Percentiles rank a stretch among this genome's conserved stretches.
Evolutionary conservation across 176 grass and related monocot genomes (phyloP).

Genomic region (Aegilops bicornis): DNA sequence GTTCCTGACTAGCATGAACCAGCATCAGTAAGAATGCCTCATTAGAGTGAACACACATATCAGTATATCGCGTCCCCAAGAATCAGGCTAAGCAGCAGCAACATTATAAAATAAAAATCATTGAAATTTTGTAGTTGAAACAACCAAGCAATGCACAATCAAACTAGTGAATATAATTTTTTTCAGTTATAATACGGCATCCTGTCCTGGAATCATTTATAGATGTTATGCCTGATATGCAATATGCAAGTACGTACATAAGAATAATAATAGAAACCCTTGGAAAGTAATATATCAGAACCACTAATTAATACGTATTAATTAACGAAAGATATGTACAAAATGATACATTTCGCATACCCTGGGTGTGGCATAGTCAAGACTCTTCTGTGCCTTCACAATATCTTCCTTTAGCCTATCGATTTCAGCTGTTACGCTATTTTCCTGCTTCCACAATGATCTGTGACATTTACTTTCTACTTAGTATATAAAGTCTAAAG

Average conservation of each 20-base stretch:
- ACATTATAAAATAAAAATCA: too few relatives aligned
- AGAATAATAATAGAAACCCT: not conserved
- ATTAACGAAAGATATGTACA: not conserved
- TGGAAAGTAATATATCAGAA: not conserved
- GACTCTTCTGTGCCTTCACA: conserved; percentile 72
- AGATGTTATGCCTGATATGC: not conserved
- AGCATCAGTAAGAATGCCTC: too few relatives aligned
- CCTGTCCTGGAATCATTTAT: conserved; percentile 3
- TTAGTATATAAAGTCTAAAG: conserved; percentile 36
- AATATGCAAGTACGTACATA: not conserved
- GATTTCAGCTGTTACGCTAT: conserved; percentile 66
- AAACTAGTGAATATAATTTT: not conserved
- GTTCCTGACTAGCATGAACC: too few relatives aligned
- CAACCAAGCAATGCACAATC: not conserved
- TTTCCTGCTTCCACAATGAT: conserved; percentile 83
- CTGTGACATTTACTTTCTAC: conserved; percentile 46
- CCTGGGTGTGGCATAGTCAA: conserved; percentile 79
- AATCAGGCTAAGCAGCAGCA: too few relatives aligned
- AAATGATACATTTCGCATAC: conserved; percentile 37
- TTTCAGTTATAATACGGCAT: not conserved
- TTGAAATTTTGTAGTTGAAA: not conserved
- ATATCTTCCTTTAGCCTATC: conserved; percentile 67
- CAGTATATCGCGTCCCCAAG: too few relatives aligned
- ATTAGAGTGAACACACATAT: too few relatives aligned
- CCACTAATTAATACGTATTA: not conserved